Base-by-base conservation (phyloP, 768 basidiomycete species). In the Rhodotorula toruloides region DNA sequence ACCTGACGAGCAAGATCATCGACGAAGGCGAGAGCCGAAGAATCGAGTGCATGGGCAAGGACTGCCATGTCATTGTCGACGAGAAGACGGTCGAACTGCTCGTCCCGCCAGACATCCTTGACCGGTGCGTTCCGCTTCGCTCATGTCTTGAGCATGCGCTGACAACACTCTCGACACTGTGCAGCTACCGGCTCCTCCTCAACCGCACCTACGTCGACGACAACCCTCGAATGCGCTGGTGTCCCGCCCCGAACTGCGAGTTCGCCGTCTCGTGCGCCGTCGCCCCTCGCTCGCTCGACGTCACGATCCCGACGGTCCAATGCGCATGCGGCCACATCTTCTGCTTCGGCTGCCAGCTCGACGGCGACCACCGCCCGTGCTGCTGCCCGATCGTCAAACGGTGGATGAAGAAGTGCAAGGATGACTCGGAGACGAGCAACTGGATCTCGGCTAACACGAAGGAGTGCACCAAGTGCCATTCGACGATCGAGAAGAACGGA, bases 401-500 rank as follows among this genome's bases (percentile, higher is more conserved):
- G 82, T 99, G 96, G 96, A 79, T 93, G 74, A 90, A 88, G 84
- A 98, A 99, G 79, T 98, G 96, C 78, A 84, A 86, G 56, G 96
- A 99, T 77, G 96, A 99, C 76, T 90, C 88, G 69, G 96, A 99
- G 80, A 99, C 96, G 25, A 91, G 92, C 32, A 98, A 99, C 77
- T 99, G 96, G 96, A 91, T 99, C 81, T 91, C 90, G 84, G 96
- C 92, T 70, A 97, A 99, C 77, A 99, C 96, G 47, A 98, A 99
- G 81, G 96, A 99, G 78, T 99, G 96, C 77, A 82, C 85, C 27
- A 87, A 91, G 76, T 99, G 96, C 77, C 87, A 91, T 77, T 91
- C 91, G 74, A 98, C 96, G 58, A 99, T 99, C 63, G 96, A 99
- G 84, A 99, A 99, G 87, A 98, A 98, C 71, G 96, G 96, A 14